Conservation (phyloP, 495 filamentous ascomycete genomes). For the Aeminium ludgeri region DNA sequence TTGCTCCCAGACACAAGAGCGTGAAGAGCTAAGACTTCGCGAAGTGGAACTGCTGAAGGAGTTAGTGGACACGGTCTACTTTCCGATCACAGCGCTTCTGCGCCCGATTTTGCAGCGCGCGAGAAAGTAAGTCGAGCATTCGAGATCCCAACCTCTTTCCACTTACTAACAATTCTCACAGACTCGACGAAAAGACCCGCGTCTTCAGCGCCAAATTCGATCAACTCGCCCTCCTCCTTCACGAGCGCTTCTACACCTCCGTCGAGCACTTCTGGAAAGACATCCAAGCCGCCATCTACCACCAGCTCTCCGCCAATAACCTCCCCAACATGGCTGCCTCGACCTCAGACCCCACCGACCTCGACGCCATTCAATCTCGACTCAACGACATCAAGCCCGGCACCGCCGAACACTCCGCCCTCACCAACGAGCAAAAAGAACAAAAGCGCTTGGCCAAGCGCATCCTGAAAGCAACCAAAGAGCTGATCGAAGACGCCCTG, state of each 20-base stretch:
- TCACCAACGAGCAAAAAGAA: conserved; percentile 47
- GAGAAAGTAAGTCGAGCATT: conserved; percentile 28
- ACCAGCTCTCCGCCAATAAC: background rate
- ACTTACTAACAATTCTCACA: conserved; percentile 30
- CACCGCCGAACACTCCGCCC: conserved; percentile 22
- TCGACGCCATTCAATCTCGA: conserved; percentile 35
- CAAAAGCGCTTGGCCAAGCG: conserved; percentile 59
- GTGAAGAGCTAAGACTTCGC: conserved; percentile 58
- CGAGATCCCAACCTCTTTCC: background rate
- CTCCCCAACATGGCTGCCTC: conserved; percentile 30
- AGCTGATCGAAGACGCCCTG: conserved; percentile 56
- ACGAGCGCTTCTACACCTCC: conserved; percentile 56
- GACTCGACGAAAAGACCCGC: conserved; percentile 50
- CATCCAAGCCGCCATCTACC: conserved; percentile 44
- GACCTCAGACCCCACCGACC: conserved; percentile 36
- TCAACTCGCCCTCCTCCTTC: conserved; percentile 45
- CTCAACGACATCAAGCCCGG: conserved; percentile 35
- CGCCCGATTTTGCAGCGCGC: conserved; percentile 70
- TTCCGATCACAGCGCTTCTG: conserved; percentile 65
- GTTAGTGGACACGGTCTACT: conserved; percentile 75
- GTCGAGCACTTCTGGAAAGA: conserved; percentile 59
- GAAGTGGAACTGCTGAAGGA: conserved; percentile 56
- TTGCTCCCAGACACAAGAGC: conserved; percentile 48
- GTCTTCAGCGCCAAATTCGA: conserved; percentile 50
- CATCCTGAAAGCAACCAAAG: conserved; percentile 66